Evolutionary conservation across 2,329 filamentous ascomycete genomes (phyloP), one percentile per base, ranked within the genome.

Genomic region (Colletotrichum kahawae): DNA sequence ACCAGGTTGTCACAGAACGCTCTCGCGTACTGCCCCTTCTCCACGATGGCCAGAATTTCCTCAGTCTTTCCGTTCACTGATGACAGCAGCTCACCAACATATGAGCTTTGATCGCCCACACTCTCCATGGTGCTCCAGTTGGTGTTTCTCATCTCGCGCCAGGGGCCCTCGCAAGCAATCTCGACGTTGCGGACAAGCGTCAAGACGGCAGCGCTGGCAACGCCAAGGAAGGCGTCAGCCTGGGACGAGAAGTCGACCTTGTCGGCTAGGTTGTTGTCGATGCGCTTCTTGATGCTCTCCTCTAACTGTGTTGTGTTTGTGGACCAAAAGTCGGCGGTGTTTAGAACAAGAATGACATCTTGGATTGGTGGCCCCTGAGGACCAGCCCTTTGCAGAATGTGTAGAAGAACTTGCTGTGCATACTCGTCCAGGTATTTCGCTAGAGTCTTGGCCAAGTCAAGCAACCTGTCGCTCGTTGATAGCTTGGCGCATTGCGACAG

Each of bases 311-410:
- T 95, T 64, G 95, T 97, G 34, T 98, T 98, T 31, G 92, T 92
- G 81, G 98, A 96, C 91, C 97, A 99, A 83, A 98, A 99, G 81
- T 99, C 97, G 1, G 97, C 96, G 2, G 97, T 98, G 82, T 99
- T 99, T 63, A 99, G 88, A 1, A 98, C 95, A 5, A 98, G 87
- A 16, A 98, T 90, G 5, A 94, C 91, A 77, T 98, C 94, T 79
- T 98, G 93, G 3, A 97, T 80, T 5, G 88, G 84, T 3, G 90
- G 87, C 1, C 77, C 89, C 80, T 81, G 89, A 83, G 78, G 89
- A 78, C 83, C 92, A 80, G 84, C 94, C 5, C 84, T 83, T 78
- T 92, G 91, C 8, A 93, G 81, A 76, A 94, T 93, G 77, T 93
- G 90, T 18, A 98, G 90, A 8, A 99, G 88, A 4, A 99, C 95